These are phyloP conservation scores for Oryza glumipatula DNA, from an alignment of 176 grass and related monocot species.

Conservation along the genomic window DNA sequence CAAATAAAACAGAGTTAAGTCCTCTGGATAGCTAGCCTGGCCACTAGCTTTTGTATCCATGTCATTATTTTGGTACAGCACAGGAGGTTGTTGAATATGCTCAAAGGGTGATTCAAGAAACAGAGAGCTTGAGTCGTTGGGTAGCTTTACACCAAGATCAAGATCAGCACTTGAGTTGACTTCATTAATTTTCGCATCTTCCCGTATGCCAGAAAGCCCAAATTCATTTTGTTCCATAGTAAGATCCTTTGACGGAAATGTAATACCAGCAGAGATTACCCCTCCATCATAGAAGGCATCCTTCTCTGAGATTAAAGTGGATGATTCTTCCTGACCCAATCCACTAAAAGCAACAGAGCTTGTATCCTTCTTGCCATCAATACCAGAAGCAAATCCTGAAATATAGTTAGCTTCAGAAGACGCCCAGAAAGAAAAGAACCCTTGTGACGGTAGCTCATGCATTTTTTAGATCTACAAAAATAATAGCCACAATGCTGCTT, in stretches of 20 bases:
- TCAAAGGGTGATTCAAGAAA: constrained; percentile 49
- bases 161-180: constrained; percentile 34
- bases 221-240: constrained; percentile 30
- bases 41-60: constrained; percentile 41
- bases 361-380: constrained; percentile 47
- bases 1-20: constrained; percentile 87
- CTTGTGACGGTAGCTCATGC: background rate
- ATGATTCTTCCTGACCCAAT: constrained; percentile 40
- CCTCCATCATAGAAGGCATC: constrained; percentile 46
- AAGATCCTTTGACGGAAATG: constrained; percentile 16
- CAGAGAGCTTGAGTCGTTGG: constrained; percentile 56
- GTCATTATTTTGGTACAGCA: constrained; percentile 19
- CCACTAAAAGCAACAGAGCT: constrained; percentile 20
- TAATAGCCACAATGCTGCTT: background rate
- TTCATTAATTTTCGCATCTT: constrained; percentile 32
- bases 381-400: constrained; percentile 44
- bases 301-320: constrained; percentile 46
- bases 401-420: constrained; percentile 36
- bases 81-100: constrained; percentile 4
- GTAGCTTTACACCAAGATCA: constrained; percentile 58
- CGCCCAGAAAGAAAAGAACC: constrained; percentile 16
- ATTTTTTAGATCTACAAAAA: constrained; percentile 1
- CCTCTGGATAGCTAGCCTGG: constrained; percentile 57
- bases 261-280: constrained; percentile 30
- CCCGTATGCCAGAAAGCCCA: constrained; percentile 24